Evolutionary conservation across 768 basidiomycete genomes (phyloP).

Genomic region (Xerocomellus chrysenteron): DNA sequence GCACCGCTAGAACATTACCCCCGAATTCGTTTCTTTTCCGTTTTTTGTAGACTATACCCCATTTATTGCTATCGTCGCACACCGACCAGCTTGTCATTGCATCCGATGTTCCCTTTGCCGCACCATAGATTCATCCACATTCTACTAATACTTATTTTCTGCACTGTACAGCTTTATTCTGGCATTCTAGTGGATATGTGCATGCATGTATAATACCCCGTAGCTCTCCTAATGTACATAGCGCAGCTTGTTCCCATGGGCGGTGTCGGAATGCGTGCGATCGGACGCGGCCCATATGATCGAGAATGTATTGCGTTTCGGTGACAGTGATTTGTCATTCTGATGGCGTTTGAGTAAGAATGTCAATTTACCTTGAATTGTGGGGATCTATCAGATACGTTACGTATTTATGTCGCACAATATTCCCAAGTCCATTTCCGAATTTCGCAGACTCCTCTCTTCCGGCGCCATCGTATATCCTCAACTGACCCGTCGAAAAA

Average conservation of each 20-base stretch:
- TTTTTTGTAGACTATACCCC: constrained; percentile 35
- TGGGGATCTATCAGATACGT: constrained; percentile 26
- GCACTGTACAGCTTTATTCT: constrained; percentile 35
- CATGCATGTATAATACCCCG: constrained; percentile 38
- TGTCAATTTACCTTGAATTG: constrained; percentile 28
- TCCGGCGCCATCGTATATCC: constrained; percentile 10
- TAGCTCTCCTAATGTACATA: constrained; percentile 34
- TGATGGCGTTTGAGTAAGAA: constrained; percentile 33
- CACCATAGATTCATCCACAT: constrained; percentile 32
- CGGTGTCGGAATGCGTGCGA: constrained; percentile 3
- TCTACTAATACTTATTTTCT: constrained; percentile 36
- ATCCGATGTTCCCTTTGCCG: constrained; percentile 9
- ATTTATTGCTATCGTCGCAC: constrained; percentile 35
- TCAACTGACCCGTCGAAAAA: constrained; percentile 10
- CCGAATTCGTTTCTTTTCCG: not conserved
- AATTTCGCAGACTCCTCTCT: constrained; percentile 9
- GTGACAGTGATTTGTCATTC: constrained; percentile 24
- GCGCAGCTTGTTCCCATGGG: constrained; percentile 10
- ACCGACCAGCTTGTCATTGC: constrained; percentile 16
- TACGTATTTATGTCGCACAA: constrained; percentile 24
- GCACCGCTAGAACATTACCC: constrained; percentile 45
- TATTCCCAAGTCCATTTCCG: constrained; percentile 8
- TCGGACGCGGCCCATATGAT: constrained; percentile 8
- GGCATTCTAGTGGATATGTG: constrained; percentile 39
- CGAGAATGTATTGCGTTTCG: constrained; percentile 14